Conservation (phyloP, 169 alveolate species). For the Plasmodium sp. region DNA sequence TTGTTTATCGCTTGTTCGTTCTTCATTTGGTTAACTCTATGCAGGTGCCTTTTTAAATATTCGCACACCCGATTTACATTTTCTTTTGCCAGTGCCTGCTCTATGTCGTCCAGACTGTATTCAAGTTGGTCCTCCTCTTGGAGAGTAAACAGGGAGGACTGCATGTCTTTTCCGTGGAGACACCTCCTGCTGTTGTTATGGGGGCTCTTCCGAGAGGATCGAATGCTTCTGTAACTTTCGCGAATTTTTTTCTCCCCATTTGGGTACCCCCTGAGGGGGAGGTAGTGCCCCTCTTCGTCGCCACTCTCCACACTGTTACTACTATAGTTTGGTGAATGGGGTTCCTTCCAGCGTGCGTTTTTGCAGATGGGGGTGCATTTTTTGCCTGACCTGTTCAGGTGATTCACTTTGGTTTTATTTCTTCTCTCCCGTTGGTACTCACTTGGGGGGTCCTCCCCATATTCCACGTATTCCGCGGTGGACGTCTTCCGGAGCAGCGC, state of each 20-base stretch:
- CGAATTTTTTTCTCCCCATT: not conserved
- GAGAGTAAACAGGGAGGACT: not conserved
- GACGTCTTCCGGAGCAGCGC: not conserved
- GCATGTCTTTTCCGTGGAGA: not conserved
- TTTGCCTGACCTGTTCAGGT: not conserved
- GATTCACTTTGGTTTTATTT: not conserved
- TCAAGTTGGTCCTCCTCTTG: not conserved
- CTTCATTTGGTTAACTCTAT: slow-evolving; percentile 13
- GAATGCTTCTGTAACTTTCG: no score
- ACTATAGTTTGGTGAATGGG: not conserved
- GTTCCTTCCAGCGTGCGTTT: not conserved
- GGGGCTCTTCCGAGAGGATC: not conserved
- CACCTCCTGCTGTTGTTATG: not conserved
- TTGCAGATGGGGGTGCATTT: not conserved
- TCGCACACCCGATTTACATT: slow-evolving; percentile 48
- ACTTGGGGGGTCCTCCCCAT: not conserved
- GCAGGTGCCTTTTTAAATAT: slow-evolving; percentile 7
- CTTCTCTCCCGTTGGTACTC: not conserved
- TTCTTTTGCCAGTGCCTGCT: slow-evolving; percentile 26
- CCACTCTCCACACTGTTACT: not conserved
- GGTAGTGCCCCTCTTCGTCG: not conserved
- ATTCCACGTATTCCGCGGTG: not conserved
- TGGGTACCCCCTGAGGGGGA: not conserved
- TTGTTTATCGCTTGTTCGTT: not conserved
- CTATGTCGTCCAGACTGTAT: slow-evolving; percentile 28